phyloP scores from a whole-genome alignment of 2,329 filamentous ascomycete genomes.

The Dichotomopilus funicola region DNA sequence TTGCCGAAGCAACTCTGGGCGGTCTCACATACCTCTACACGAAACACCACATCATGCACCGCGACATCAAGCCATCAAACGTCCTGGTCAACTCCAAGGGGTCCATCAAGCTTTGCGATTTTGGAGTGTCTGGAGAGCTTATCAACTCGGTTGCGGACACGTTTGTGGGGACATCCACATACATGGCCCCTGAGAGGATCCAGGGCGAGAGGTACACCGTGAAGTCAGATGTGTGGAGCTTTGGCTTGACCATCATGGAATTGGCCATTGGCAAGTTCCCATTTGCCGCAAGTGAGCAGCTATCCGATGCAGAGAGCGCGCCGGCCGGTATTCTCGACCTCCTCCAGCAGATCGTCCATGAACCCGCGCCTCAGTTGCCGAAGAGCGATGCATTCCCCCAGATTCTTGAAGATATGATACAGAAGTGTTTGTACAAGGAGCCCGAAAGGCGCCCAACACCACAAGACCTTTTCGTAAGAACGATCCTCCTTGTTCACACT shows the following conservation, averaged over 20 bases:
- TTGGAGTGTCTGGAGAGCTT: constrained; percentile 95
- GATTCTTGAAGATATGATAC: constrained; percentile 94
- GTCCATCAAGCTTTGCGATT: constrained; percentile 95
- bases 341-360: constrained; percentile 93
- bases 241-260: constrained; percentile 92
- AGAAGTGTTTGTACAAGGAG: constrained; percentile 87
- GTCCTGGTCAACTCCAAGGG: constrained; percentile 92
- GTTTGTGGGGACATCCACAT: constrained; percentile 96
- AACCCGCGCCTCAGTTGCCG: constrained; percentile 85
- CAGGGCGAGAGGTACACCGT: constrained; percentile 96
- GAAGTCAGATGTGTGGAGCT: constrained; percentile 98
- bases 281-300: constrained; percentile 68
- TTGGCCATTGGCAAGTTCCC: constrained; percentile 96
- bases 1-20: constrained; percentile 89
- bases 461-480: constrained; percentile 74
- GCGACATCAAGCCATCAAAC: constrained; percentile 98
- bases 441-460: constrained; percentile 86
- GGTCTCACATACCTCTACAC: constrained; percentile 93
- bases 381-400: constrained; percentile 96
- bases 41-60: constrained; percentile 96
- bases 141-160: constrained; percentile 98
- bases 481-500: neutral
- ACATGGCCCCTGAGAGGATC: constrained; percentile 98
- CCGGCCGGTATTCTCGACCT: constrained; percentile 94
- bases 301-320: constrained; percentile 68